Percentiles rank a stretch among this genome's conserved stretches.
phyloP scores from a whole-genome alignment of 1,284 basidiomycete genomes.

The Cystobasidium slooffiae region DNA sequence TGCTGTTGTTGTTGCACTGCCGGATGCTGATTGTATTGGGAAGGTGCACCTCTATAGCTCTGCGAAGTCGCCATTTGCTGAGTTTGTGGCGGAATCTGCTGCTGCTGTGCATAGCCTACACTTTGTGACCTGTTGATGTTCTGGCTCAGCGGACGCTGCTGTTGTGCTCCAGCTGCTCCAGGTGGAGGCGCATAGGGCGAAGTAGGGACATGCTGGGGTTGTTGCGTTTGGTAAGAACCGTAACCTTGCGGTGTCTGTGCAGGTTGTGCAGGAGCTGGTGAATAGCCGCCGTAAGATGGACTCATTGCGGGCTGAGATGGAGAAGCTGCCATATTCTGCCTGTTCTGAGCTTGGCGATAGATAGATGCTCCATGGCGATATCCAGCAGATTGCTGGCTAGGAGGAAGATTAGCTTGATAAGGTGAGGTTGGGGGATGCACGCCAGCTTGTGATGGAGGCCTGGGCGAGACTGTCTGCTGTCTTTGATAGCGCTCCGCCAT shows the following conservation, averaged over 20 bases:
- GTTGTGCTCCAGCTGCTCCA: not conserved
- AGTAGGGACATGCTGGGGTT: not conserved
- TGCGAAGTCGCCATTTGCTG: conserved; percentile 31
- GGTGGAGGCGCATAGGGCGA: not conserved
- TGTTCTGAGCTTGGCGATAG: conserved; percentile 14
- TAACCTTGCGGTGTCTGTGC: not conserved
- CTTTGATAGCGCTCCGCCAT: conserved; percentile 66
- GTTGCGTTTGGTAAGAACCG: conserved; percentile 19
- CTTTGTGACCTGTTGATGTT: conserved; percentile 35
- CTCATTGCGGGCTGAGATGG: conserved; percentile 18
- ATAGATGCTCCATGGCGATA: conserved; percentile 37
- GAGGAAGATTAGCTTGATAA: conserved; percentile 20
- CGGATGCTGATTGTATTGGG: conserved; percentile 26
- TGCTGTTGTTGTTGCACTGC: conserved; percentile 21
- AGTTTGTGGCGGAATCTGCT: conserved; percentile 28
- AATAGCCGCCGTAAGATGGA: conserved; percentile 14
- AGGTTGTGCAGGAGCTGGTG: conserved; percentile 22
- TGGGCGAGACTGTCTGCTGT: conserved; percentile 24
- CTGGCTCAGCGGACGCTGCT: conserved; percentile 21
- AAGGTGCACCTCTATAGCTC: conserved; percentile 25
- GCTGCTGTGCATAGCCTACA: conserved; percentile 32
- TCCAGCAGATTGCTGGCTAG: conserved; percentile 31
- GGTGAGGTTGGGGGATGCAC: conserved; percentile 5
- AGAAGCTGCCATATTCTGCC: conserved; percentile 9
- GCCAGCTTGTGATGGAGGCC: conserved; percentile 20